These are phyloP conservation scores for Leccinum obscurum DNA, from an alignment of 768 basidiomycete species.

Conservation along the genomic window DNA sequence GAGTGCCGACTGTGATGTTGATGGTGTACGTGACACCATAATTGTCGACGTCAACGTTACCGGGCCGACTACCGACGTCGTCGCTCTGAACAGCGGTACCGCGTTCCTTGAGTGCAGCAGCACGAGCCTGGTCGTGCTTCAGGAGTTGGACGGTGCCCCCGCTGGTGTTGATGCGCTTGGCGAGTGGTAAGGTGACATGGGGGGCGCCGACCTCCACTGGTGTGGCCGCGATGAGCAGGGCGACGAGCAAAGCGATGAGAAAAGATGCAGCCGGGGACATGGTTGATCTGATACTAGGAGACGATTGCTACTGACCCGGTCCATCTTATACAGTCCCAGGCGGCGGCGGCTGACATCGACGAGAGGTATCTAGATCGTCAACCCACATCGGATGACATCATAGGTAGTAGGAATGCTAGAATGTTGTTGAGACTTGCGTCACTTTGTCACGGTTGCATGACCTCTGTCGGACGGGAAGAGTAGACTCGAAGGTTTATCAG, in stretches of 20 bases:
- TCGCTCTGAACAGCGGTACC: conserved; percentile 29
- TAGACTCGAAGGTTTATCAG: background rate
- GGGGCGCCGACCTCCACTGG: conserved; percentile 40
- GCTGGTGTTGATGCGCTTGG: conserved; percentile 52
- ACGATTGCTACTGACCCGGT: background rate
- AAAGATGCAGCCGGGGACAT: background rate
- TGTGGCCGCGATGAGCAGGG: conserved; percentile 45
- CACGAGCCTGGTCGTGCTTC: conserved; percentile 51
- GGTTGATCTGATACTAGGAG: background rate
- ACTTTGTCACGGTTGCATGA: background rate
- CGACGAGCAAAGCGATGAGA: conserved; percentile 45
- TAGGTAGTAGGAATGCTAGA: background rate
- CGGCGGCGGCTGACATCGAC: background rate
- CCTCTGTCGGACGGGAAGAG: background rate
- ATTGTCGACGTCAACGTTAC: conserved; percentile 43
- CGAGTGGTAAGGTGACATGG: conserved; percentile 49
- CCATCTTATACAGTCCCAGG: background rate
- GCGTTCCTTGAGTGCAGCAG: conserved; percentile 41
- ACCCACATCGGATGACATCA: background rate
- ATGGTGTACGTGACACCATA: conserved; percentile 36
- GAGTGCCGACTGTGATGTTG: conserved; percentile 51
- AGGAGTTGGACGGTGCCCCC: conserved; percentile 48
- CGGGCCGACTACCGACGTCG: conserved; percentile 17
- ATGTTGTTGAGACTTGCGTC: background rate
- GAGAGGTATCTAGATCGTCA: background rate